Conservation (phyloP, 2,329 filamentous ascomycete species). For the Volutella citrinella region DNA sequence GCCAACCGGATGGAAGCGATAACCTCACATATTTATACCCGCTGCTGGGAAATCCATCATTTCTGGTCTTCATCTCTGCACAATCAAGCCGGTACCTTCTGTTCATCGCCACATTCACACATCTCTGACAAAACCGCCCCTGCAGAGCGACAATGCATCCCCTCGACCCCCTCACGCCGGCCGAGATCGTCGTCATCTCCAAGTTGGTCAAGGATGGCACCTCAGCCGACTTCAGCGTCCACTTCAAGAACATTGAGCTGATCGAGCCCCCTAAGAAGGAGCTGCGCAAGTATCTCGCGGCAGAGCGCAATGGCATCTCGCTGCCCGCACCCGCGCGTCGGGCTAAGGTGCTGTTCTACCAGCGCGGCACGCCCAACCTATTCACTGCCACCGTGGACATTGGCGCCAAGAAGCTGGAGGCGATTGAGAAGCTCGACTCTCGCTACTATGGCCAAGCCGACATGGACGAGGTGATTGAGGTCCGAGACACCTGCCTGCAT, state of each 20-base stretch:
- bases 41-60: too few relatives aligned
- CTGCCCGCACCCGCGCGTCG: constrained; percentile 4
- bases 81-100: too few relatives aligned
- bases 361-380: constrained; percentile 5
- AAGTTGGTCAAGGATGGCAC: constrained; percentile 1
- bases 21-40: too few relatives aligned
- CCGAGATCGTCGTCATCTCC: constrained; percentile 4
- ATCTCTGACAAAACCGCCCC: too few relatives aligned
- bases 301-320: too few relatives aligned
- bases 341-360: constrained; percentile 8
- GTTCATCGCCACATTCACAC: too few relatives aligned
- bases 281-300: constrained; percentile 3
- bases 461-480: constrained; percentile 9
- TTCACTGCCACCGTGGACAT: constrained; percentile 8
- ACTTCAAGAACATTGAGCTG: constrained; percentile 11
- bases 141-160: constrained; percentile 7
- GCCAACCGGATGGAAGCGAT: too few relatives aligned
- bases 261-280: constrained; percentile 7
- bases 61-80: too few relatives aligned
- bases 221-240: neutral
- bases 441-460: too few relatives aligned
- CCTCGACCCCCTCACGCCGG: constrained; percentile 9
- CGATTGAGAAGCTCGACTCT: constrained; percentile 3
- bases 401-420: constrained; percentile 1
- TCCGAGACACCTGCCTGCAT: constrained; percentile 7